phyloP scores from a whole-genome alignment of 148 eudicot genomes.

The Mesembryanthemum crystallinum region DNA sequence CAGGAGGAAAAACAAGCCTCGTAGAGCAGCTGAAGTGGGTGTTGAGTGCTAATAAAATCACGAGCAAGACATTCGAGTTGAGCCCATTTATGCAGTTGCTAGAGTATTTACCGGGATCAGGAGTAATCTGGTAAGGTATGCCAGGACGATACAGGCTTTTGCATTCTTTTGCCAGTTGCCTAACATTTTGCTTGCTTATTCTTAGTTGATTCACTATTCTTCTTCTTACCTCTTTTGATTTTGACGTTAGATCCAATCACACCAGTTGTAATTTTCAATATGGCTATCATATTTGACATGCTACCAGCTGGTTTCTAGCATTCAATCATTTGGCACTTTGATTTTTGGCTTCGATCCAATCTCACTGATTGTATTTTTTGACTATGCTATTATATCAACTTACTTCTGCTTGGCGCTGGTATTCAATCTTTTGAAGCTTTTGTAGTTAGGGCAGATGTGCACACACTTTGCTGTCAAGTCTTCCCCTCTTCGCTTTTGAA shows the following conservation, averaged over 20 bases:
- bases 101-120: slow-evolving; percentile 6
- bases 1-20: slow-evolving; percentile 80
- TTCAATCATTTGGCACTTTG: slow-evolving; percentile 5
- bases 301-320: slow-evolving; percentile 10
- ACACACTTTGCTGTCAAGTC: too few species aligned
- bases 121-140: slow-evolving; percentile 27
- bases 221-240: slow-evolving; percentile 10
- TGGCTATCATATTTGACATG: slow-evolving; percentile 25
- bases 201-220: slow-evolving; percentile 16
- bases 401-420: background rate
- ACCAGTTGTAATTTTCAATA: slow-evolving; percentile 29
- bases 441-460: background rate
- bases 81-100: slow-evolving; percentile 5
- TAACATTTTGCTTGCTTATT: slow-evolving; percentile 20
- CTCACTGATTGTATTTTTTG: background rate
- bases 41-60: slow-evolving; percentile 49
- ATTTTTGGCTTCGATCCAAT: background rate
- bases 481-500: too few species aligned
- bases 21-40: slow-evolving; percentile 82
- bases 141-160: slow-evolving; percentile 13
- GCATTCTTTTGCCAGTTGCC: slow-evolving; percentile 31
- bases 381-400: background rate
- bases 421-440: background rate
- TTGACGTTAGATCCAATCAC: slow-evolving; percentile 5
- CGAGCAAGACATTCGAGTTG: background rate